Percentiles rank a stretch among this genome's conserved stretches.
phyloP scores from a whole-genome alignment of 805 yeast genomes.

The Wickerhamiella siamensis region DNA sequence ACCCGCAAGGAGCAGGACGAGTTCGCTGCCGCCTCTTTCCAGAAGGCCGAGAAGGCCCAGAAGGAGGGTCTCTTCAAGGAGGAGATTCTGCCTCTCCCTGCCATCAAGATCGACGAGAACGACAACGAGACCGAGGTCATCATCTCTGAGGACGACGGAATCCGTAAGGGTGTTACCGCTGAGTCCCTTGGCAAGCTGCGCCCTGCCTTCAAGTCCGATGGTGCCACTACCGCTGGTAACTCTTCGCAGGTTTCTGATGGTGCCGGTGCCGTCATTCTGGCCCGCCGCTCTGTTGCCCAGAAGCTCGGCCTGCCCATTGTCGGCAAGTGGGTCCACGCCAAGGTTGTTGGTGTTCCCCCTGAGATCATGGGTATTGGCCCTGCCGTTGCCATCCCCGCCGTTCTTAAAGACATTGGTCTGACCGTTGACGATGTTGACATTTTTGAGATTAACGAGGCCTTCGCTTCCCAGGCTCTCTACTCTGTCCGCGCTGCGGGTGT shows the following conservation, averaged over 20 bases:
- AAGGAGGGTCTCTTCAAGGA: constrained; percentile 61
- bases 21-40: constrained; percentile 77
- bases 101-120: constrained; percentile 40
- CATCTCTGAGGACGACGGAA: constrained; percentile 74
- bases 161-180: constrained; percentile 74
- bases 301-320: constrained; percentile 52
- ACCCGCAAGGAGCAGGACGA: constrained; percentile 65
- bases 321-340: constrained; percentile 68
- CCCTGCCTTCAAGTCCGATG: constrained; percentile 78
- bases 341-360: constrained; percentile 87
- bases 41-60: constrained; percentile 69
- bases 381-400: constrained; percentile 82
- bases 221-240: constrained; percentile 89
- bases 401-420: constrained; percentile 48
- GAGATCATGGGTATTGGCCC: constrained; percentile 98
- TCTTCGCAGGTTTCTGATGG: constrained; percentile 95
- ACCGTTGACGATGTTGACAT: constrained; percentile 51
- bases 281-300: constrained; percentile 77
- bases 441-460: constrained; percentile 90
- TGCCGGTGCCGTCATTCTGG: constrained; percentile 77
- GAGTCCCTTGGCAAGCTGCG: constrained; percentile 56
- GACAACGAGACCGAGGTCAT: constrained; percentile 40
- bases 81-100: constrained; percentile 72
- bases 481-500: constrained; percentile 53
- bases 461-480: constrained; percentile 86